These are phyloP conservation scores for Fusarium sublunatum DNA, from an alignment of 2,329 filamentous ascomycete species.

Conservation along the genomic window DNA sequence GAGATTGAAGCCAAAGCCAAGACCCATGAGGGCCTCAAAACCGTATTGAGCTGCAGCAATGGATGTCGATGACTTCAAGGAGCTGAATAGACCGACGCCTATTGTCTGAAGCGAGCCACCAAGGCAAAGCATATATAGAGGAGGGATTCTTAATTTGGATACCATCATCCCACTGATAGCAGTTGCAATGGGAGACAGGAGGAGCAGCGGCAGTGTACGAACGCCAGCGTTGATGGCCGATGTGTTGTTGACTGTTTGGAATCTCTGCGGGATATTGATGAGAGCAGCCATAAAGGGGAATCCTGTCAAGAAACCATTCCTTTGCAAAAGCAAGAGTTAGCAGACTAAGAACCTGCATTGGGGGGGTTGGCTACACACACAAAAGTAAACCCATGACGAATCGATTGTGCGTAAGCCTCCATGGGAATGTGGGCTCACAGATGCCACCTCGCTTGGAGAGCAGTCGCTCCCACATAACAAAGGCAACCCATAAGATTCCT, in stretches of 20 bases:
- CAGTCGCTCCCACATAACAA: conserved; percentile 21
- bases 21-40: conserved; percentile 27
- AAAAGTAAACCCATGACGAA: conserved; percentile 4
- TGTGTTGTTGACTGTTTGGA: conserved; percentile 20
- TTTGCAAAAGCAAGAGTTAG: neutral
- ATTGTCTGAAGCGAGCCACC: conserved; percentile 21
- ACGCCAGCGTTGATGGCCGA: conserved; percentile 23
- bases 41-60: conserved; percentile 17
- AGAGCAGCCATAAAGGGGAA: conserved; percentile 31
- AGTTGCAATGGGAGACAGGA: conserved; percentile 26
- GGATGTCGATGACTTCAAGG: conserved; percentile 4
- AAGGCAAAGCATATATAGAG: conserved; percentile 21
- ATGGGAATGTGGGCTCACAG: conserved; percentile 4
- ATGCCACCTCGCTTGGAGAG: neutral
- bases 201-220: conserved; percentile 20
- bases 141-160: conserved; percentile 21
- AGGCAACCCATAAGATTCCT: conserved; percentile 10
- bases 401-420: conserved; percentile 4
- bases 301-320: conserved; percentile 19
- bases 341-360: neutral
- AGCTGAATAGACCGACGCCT: conserved; percentile 30
- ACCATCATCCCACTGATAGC: conserved; percentile 20
- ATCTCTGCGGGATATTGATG: conserved; percentile 31
- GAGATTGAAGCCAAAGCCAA: conserved; percentile 28
- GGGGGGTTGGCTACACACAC: neutral